phyloP scores from a whole-genome alignment of 1,284 basidiomycete species.

The Marasmius sp. region DNA sequence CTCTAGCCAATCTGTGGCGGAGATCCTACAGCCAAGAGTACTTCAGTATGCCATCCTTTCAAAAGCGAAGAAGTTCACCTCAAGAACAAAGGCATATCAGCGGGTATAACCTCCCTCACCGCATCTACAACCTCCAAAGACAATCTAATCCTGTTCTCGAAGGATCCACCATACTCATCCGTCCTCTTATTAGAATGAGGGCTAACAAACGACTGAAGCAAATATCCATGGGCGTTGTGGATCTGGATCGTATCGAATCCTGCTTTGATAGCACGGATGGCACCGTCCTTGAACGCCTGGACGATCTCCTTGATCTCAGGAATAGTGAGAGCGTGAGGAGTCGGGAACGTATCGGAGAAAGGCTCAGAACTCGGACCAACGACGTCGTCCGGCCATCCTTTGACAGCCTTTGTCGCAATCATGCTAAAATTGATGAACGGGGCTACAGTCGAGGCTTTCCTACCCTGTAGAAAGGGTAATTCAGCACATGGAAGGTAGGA shows the following conservation, averaged over 20 bases:
- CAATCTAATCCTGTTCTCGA: constrained; percentile 68
- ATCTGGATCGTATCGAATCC: constrained; percentile 73
- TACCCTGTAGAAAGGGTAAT: constrained; percentile 65
- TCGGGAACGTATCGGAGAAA: constrained; percentile 46
- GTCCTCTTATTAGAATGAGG: constrained; percentile 69
- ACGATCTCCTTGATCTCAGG: constrained; percentile 60
- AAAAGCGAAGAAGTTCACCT: constrained; percentile 40
- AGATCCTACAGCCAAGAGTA: constrained; percentile 38
- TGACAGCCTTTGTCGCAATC: constrained; percentile 44
- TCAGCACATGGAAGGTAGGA: constrained; percentile 31
- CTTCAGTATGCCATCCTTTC: too few species aligned
- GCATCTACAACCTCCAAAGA: constrained; percentile 57
- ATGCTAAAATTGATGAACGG: constrained; percentile 53
- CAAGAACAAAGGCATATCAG: constrained; percentile 65
- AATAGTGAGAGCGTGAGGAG: constrained; percentile 51
- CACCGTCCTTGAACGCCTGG: constrained; percentile 57
- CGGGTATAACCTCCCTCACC: constrained; percentile 54
- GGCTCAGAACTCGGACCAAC: constrained; percentile 59
- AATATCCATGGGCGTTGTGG: constrained; percentile 64
- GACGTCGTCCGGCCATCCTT: constrained; percentile 73
- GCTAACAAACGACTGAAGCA: constrained; percentile 54
- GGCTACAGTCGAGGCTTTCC: constrained; percentile 64
- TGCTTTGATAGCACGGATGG: constrained; percentile 53
- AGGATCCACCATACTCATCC: constrained; percentile 73
- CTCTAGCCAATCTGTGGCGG: constrained; percentile 65